These are phyloP conservation scores for Nicotiana otophora DNA, from an alignment of 257 asterid genomes.

Conservation along the genomic window DNA sequence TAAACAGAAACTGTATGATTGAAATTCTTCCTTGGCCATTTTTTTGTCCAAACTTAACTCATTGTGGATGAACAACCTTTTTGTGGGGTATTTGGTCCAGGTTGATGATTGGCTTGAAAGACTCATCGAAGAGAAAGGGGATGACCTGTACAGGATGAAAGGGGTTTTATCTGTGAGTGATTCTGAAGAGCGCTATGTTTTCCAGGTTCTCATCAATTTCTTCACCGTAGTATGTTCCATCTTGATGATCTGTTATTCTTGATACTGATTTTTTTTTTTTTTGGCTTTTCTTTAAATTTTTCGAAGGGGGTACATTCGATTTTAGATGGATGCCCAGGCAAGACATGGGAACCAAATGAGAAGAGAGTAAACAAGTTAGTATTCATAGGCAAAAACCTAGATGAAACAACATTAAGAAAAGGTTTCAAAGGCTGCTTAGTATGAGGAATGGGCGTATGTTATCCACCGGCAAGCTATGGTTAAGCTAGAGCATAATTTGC, in stretches of 20 bases:
- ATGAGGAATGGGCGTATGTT: constrained; percentile 22
- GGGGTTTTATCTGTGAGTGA: constrained; percentile 73
- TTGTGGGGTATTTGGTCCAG: constrained; percentile 30
- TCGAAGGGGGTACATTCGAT: constrained; percentile 71
- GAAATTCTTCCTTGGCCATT: not conserved
- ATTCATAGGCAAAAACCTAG: constrained; percentile 82
- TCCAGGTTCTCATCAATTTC: constrained; percentile 49
- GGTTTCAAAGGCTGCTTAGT: constrained; percentile 88
- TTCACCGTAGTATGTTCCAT: not conserved
- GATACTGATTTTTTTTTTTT: not conserved
- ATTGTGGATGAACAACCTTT: not conserved
- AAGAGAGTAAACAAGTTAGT: constrained; percentile 84
- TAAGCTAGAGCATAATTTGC: not conserved
- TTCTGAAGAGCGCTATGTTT: constrained; percentile 79
- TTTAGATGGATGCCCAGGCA: constrained; percentile 89
- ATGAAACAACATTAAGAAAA: constrained; percentile 71
- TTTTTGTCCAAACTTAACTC: not conserved
- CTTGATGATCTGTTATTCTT: not conserved
- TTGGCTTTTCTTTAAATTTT: not conserved
- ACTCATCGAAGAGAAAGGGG: constrained; percentile 82
- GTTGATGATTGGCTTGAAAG: constrained; percentile 97
- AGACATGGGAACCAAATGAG: constrained; percentile 74
- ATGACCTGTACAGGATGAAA: constrained; percentile 87
- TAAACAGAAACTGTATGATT: not conserved
- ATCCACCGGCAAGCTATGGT: not conserved